A percentile compares a stretch with the other conserved stretches of the same genome.
phyloP scores from a whole-genome alignment of 495 filamentous ascomycete species.

The Aspergillus coremiiformis region DNA sequence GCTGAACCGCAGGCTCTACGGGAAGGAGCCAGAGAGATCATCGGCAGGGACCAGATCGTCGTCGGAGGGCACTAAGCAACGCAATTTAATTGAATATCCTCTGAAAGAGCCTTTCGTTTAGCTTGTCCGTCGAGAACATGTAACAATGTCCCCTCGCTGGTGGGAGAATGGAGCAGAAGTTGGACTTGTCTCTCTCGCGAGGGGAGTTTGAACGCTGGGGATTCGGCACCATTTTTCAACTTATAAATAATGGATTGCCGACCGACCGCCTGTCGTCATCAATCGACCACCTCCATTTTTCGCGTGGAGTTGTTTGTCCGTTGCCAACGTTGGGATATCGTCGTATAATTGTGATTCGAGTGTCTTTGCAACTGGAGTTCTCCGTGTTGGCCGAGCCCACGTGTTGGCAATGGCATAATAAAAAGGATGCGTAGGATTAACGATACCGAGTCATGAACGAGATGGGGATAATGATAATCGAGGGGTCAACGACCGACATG shows the following conservation, averaged over 20 bases:
- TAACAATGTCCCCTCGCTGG: neutral
- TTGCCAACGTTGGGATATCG: neutral
- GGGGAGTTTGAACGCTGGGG: neutral
- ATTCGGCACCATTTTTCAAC: slow-evolving; percentile 1
- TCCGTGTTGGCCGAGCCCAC: neutral
- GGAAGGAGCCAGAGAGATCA: slow-evolving; percentile 26
- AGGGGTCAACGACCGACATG: neutral
- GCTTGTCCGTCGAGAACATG: neutral
- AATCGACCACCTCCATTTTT: neutral
- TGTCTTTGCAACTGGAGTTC: neutral
- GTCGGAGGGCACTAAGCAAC: neutral
- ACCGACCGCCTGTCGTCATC: slow-evolving; percentile 31
- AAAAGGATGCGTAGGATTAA: neutral
- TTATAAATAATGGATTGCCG: slow-evolving; percentile 12
- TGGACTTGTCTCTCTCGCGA: neutral
- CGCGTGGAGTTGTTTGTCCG: neutral
- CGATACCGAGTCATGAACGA: too few species aligned
- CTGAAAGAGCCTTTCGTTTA: neutral
- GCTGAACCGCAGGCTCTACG: slow-evolving; percentile 34
- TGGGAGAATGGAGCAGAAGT: neutral
- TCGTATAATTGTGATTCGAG: neutral
- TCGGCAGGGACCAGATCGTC: neutral
- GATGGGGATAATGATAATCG: too few species aligned
- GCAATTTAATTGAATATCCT: neutral
- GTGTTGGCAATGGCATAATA: neutral